Base-by-base conservation (phyloP, 1,139 yeast species). In the Scheffersomyces illinoinensis region DNA sequence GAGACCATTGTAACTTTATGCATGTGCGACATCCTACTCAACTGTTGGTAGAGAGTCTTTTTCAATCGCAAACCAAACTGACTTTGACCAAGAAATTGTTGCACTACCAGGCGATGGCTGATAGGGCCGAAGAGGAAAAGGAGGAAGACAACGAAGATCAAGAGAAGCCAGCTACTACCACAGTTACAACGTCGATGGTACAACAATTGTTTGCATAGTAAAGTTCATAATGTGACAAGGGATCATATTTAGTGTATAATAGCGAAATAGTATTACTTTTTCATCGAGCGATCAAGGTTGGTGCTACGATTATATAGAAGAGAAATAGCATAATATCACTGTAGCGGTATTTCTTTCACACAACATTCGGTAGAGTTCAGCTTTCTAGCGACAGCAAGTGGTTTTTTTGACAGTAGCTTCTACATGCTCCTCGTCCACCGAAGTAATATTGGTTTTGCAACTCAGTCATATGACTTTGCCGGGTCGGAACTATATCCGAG, bases 1-100 rank as follows among this genome's bases (percentile, higher is more conserved):
- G 93, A 1, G 92, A 89, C 46, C 83, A 84, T 67, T 93, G 98
- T 73, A 93, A 93, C 73, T 92, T 91, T 72, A 90, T 93, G 84
- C 98, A 93, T 72, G 82, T 89, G 1, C 80, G 88, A 64, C 76
- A 82, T 50, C 93, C 96, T 0, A 73, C 84, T 1, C 68, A 71
- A 17, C 76, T 70, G 20, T 68, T 89, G 47, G 73, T 77, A 54
- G 70, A 70, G 21, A 75, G 74, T 20, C 70, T 90, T 58, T 70
- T 67, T 61, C 66, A 65, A 56, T 72, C 79, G 4, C 87, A 79
- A 64, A 76, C 74, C 49, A 81, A 77, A 68, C 66, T 70, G 51
- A 66, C 66, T 12, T 55, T 68, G 19, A 47, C 63, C 47, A 60
- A 60, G 53, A 66, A 66, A 55, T 49, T 71, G 39, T 33, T 33